phyloP scores from a whole-genome alignment of 2,329 filamentous ascomycete genomes.

The Fusarium duplospermum region DNA sequence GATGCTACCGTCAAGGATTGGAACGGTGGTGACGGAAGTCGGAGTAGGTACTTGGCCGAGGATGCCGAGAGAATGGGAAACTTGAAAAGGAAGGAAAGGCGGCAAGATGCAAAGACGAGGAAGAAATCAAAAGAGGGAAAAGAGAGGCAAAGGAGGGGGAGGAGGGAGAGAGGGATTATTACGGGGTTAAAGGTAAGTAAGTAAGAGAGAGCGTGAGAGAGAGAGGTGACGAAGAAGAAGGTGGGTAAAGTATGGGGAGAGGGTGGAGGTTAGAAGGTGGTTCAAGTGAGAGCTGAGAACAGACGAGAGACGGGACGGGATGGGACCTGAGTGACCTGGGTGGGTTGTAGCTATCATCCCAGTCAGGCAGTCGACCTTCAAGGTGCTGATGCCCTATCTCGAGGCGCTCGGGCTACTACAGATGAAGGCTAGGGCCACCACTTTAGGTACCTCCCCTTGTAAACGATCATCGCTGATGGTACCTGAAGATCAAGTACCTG shows the following conservation, averaged over 20 bases:
- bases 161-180: conserved; percentile 31
- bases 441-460: not conserved
- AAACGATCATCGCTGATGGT: conserved; percentile 20
- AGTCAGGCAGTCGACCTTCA: conserved; percentile 25
- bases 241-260: conserved; percentile 22
- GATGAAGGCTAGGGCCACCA: conserved; percentile 1
- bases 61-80: conserved; percentile 22
- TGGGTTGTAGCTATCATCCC: conserved; percentile 17
- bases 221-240: conserved; percentile 18
- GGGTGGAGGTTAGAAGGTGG: conserved; percentile 19
- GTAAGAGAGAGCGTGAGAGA: conserved; percentile 23
- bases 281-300: conserved; percentile 21
- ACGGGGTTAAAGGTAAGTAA: conserved; percentile 23
- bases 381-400: conserved; percentile 12
- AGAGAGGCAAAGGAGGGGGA: conserved; percentile 23
- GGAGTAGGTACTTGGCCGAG: conserved; percentile 9
- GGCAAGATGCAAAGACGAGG: conserved; percentile 5
- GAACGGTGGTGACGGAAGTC: conserved; percentile 17
- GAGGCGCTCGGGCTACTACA: conserved; percentile 2
- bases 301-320: not conserved
- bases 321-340: conserved; percentile 16
- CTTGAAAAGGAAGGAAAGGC: conserved; percentile 19
- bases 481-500: conserved; percentile 33
- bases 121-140: not conserved
- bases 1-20: conserved; percentile 4